phyloP scores from a whole-genome alignment of 345 rosid species.

The Gossypium turneri region DNA sequence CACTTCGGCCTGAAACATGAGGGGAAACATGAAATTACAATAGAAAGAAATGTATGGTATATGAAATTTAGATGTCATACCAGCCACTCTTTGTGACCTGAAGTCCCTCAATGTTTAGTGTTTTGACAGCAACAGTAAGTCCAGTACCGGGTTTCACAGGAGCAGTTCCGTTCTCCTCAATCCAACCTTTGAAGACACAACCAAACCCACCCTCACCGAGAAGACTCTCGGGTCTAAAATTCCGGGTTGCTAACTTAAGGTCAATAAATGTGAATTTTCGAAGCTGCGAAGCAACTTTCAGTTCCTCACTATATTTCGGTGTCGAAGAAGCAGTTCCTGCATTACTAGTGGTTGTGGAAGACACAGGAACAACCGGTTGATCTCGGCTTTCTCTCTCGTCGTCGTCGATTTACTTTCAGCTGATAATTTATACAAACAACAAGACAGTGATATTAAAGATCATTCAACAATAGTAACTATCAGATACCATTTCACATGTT shows the following conservation, averaged over 20 bases:
- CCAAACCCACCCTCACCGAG: conserved; percentile 95
- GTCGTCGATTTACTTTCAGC: conserved; percentile 34
- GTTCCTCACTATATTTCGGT: conserved; percentile 58
- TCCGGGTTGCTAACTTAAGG: conserved; percentile 72
- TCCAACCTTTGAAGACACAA: conserved; percentile 94
- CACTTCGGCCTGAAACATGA: conserved; percentile 60
- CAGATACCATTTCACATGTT: not conserved
- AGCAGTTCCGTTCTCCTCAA: conserved; percentile 84
- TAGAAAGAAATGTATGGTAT: no score
- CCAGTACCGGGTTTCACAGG: conserved; percentile 92
- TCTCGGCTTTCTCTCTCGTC: conserved; percentile 34
- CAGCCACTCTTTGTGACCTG: conserved; percentile 98
- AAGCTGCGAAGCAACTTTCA: conserved; percentile 66
- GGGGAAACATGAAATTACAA: conserved; percentile 3
- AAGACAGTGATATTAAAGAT: not conserved
- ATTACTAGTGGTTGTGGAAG: conserved; percentile 39
- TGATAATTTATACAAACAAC: conserved; percentile 20
- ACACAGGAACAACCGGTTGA: conserved; percentile 39
- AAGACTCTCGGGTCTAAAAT: conserved; percentile 82
- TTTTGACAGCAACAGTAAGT: conserved; percentile 85
- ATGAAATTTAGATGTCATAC: conserved; percentile 33
- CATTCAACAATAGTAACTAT: not conserved
- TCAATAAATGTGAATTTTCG: conserved; percentile 65
- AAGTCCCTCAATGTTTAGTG: conserved; percentile 86
- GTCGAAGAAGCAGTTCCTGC: conserved; percentile 55